Base-by-base conservation (phyloP, 192 early-diverging fungal species). In the Coemansia sp. region DNA sequence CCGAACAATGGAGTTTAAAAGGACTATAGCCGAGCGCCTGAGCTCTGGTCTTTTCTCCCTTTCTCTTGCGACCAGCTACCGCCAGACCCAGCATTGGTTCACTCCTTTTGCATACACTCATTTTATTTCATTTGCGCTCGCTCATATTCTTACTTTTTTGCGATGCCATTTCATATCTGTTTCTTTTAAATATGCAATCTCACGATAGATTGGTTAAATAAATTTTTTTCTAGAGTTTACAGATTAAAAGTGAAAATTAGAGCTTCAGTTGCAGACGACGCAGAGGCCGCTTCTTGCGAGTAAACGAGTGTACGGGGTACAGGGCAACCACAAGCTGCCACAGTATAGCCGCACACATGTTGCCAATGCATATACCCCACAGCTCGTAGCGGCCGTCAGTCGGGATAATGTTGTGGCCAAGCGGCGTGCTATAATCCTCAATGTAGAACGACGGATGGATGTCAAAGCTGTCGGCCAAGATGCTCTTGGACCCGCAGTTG, bases 371-470 rank as follows among this genome's bases (percentile, higher is more conserved):
- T 32, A 70, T 79, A 0, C 62, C 82, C 85, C 85, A 91, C 47
- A 92, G 75, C 22, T 77, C 62, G 76, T 81, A 86, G 21, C 91
- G 76, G 74, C 88, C 88, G 22, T 57, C 35, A 23, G 48, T 72
- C 19, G 90, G 90, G 56, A 93, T 63, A 10, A 93, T 85, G 56
- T 92, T 93, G 79, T 92, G 88, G 47, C 89, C 90, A 1, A 73
- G 53, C n/a, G 83, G 77, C 17, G 79, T 80, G 67, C 91, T 88
- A 65, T 88, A 93, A 1, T 45, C 58, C 24, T 75, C 79, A 60
- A 89, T 80, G 14, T 70, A 68, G 17, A 75, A 60, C 19, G 83
- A 55, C 45, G 77, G 75, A 8, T 68, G 73, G 7, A 89, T 43
- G 59, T n/a, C 71, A 21, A 41, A 84, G 66, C 45, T 24, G 27